These are phyloP conservation scores for Hypomyces rosellus DNA, from an alignment of 2,329 filamentous ascomycete species.

Conservation along the genomic window DNA sequence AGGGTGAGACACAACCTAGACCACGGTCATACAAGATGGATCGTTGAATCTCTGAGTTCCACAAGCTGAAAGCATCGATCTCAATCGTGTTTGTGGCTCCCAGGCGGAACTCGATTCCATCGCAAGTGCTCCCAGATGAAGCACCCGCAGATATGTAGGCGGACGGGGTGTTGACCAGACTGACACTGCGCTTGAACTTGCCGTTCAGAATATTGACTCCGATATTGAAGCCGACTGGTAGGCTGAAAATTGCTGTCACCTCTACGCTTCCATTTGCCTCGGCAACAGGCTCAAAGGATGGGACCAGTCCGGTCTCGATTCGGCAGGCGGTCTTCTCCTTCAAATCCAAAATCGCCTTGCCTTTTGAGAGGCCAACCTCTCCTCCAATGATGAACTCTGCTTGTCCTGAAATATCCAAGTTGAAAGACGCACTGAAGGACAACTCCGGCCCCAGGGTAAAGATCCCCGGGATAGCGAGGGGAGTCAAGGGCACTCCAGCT, in stretches of 20 bases:
- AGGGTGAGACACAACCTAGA: neutral
- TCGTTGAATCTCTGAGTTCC: neutral
- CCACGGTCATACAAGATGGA: neutral
- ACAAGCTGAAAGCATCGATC: neutral
- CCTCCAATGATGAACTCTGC: neutral
- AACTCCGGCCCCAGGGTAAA: neutral
- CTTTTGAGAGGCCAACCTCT: neutral
- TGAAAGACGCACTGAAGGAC: neutral
- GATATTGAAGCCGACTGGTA: constrained; percentile 2
- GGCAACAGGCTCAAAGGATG: neutral
- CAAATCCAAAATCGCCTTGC: neutral
- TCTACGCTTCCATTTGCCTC: neutral
- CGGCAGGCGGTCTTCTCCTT: neutral
- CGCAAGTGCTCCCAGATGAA: neutral
- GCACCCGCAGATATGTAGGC: neutral
- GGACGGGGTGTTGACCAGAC: neutral
- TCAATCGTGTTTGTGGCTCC: constrained; percentile 3
- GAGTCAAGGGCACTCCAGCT: neutral
- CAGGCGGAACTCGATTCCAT: constrained; percentile 4
- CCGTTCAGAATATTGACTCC: constrained; percentile 5
- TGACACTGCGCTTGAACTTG: constrained; percentile 2
- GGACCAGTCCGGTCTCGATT: neutral
- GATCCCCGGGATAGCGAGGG: neutral
- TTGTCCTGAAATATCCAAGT: neutral
- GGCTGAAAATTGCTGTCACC: neutral